phyloP scores from a whole-genome alignment of 2,329 filamentous ascomycete species.

The Exophiala sp. region DNA sequence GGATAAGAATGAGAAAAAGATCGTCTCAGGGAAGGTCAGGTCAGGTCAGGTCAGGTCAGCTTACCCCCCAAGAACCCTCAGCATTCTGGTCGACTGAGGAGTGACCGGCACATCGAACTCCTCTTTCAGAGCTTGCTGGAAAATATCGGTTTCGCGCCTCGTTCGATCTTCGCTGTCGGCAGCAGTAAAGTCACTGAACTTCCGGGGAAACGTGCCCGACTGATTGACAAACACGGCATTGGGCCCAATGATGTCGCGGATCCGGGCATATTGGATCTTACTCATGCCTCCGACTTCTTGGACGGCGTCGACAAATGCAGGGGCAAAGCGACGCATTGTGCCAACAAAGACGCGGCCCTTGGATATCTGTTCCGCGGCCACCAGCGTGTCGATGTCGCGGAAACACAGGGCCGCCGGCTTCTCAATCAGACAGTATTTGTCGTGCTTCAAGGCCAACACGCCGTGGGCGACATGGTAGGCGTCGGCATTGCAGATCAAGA shows the following conservation, averaged over 20 bases:
- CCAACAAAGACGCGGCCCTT: slow-evolving; percentile 54
- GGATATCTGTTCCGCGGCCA: slow-evolving; percentile 47
- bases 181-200: slow-evolving; percentile 34
- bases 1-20: too few species aligned
- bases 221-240: slow-evolving; percentile 38
- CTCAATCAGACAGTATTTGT: slow-evolving; percentile 73
- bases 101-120: slow-evolving; percentile 33
- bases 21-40: too few species aligned
- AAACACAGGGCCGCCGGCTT: slow-evolving; percentile 64
- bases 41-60: too few species aligned
- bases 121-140: slow-evolving; percentile 29
- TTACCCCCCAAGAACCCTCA: slow-evolving; percentile 33
- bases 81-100: slow-evolving; percentile 27
- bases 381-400: slow-evolving; percentile 45
- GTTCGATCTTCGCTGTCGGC: slow-evolving; percentile 27
- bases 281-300: slow-evolving; percentile 46
- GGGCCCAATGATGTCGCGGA: slow-evolving; percentile 51
- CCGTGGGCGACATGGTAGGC: slow-evolving; percentile 62
- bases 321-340: slow-evolving; percentile 55
- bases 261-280: slow-evolving; percentile 49
- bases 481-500: slow-evolving; percentile 65
- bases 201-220: slow-evolving; percentile 30
- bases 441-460: slow-evolving; percentile 57
- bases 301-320: slow-evolving; percentile 48
- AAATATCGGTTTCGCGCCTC: slow-evolving; percentile 26